Evolutionary conservation across 2,329 filamentous ascomycete species (phyloP), one percentile per base, ranked within the genome.

Genomic region (Thielaviopsis euricoi): DNA sequence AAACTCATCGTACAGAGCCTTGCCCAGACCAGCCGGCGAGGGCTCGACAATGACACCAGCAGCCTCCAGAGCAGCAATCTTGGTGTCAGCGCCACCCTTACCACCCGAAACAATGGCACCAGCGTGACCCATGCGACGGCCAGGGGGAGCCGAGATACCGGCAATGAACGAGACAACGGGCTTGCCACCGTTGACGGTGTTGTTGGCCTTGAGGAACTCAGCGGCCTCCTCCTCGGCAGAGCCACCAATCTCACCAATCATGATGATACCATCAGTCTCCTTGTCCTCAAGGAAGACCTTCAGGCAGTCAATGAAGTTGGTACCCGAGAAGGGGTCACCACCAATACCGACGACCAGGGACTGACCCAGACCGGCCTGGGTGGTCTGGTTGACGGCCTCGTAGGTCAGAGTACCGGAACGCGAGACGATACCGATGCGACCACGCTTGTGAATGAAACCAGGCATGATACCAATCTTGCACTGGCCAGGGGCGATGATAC

Each of bases 391-490:
- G 75, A 98, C 93, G 70, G 93, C 93, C 79, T 98, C 93, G 79
- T 98, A 98, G 69, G 93, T 98, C 63, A 98, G 84, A 65, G 93
- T 98, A 69, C 93, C 93, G 69, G 93, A 97, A 67, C 93, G 87
- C 67, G 90, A 96, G 74, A 98, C 93, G 73, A 98, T 97, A 70
- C 93, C 93, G 70, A 98, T 90, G 72, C 93, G 90, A 67, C 93
- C 93, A 74, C 90, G 89, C 83, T 97, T 97, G 84, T 98, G 93
- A 77, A 98, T 97, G 81, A 97, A 96, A 68, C 93, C 93, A 64
- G 93, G 71, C 93, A 98, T 97, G 77, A 98, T 98, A 71, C 93
- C 93, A 70, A 98, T 97, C 80, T 98, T 98, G 83, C 93, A 98
- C 82, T 95, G 91, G 67, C 91, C 93, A 61, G 82, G 81, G 58